Conservation (phyloP, 2,329 filamentous ascomycete species). For the Chlorencoelia australis region DNA sequence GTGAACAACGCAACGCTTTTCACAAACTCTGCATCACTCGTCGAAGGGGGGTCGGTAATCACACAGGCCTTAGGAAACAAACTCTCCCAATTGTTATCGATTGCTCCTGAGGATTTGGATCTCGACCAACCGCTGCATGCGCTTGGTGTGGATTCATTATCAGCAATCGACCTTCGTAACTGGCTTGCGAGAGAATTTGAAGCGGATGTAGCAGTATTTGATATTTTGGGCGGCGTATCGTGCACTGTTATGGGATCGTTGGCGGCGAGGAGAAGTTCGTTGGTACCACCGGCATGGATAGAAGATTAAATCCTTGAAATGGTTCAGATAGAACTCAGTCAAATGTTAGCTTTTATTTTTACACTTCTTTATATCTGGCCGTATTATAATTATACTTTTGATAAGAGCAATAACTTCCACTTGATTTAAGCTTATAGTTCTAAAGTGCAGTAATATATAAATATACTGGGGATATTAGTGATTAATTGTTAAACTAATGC, state of each 20-base stretch:
- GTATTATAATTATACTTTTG: no score
- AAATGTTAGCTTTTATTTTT: no score
- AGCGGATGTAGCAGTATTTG: not conserved
- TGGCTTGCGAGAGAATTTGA: conserved; percentile 29
- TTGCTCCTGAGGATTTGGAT: conserved; percentile 35
- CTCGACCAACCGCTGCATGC: conserved; percentile 29
- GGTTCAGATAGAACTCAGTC: no score
- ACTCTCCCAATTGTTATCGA: conserved; percentile 31
- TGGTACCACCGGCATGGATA: not conserved
- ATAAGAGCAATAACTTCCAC: no score
- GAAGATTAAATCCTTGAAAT: no score
- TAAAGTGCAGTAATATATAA: no score
- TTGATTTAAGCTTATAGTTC: no score
- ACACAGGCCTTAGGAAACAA: conserved; percentile 29
- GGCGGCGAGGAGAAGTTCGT: not conserved
- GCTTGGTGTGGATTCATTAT: conserved; percentile 29
- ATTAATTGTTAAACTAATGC: no score
- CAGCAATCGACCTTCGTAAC: conserved; percentile 21
- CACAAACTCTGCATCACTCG: not conserved
- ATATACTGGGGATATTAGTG: no score
- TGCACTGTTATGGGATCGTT: not conserved
- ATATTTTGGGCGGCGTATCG: not conserved
- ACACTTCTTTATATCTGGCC: no score
- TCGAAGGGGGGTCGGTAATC: not conserved
- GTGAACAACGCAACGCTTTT: not conserved